Conservation (phyloP, 164 flowering plant species). For the Hamamelis virginiana region DNA sequence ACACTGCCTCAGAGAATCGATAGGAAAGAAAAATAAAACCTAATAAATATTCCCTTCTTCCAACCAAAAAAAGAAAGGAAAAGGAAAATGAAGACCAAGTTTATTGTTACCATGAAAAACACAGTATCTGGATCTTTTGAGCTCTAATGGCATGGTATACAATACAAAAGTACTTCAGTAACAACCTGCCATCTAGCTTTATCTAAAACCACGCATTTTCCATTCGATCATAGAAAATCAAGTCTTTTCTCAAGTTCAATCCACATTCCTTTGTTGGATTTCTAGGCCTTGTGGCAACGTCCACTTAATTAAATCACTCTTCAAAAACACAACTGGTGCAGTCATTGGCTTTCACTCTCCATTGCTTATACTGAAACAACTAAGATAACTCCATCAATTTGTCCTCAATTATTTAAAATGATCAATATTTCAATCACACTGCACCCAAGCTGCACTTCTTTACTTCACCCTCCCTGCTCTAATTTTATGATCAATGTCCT, state of each 20-base stretch:
- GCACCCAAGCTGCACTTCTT: no score
- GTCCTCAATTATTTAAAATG: background rate
- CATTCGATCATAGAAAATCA: background rate
- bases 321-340: background rate
- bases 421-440: no score
- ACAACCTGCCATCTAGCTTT: background rate
- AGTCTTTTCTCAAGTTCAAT: background rate
- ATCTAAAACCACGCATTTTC: background rate
- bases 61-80: background rate
- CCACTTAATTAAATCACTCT: background rate
- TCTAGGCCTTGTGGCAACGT: background rate
- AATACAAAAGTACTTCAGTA: background rate
- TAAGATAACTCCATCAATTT: background rate
- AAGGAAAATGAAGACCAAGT: no score
- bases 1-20: background rate
- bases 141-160: background rate
- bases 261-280: background rate
- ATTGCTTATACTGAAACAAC: background rate
- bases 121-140: background rate
- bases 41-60: background rate
- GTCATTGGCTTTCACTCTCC: background rate
- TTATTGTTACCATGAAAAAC: no score
- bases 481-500: no score
- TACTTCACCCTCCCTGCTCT: no score
- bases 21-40: background rate